Percentiles rank a stretch among this genome's conserved stretches.
Conservation (phyloP, 257 asterid species). For the Capsicum rhomboideum region DNA sequence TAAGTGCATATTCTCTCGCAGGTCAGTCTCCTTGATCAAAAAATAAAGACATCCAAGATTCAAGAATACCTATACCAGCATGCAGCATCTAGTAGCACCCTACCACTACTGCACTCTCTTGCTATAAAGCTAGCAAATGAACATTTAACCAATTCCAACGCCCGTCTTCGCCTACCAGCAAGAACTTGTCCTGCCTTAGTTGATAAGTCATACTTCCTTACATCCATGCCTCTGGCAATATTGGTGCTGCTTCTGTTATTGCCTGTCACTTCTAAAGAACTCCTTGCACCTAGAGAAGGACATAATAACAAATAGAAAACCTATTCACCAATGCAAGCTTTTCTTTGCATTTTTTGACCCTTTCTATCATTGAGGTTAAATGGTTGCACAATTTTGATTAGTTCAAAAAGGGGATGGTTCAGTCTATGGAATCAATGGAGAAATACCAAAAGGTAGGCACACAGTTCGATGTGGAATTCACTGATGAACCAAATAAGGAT, state of each 20-base stretch:
- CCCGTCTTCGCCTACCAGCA: constrained; percentile 80
- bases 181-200: constrained; percentile 73
- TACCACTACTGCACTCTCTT: constrained; percentile 72
- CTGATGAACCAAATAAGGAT: no score
- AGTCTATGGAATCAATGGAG: no score
- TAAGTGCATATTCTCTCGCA: no score
- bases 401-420: no score
- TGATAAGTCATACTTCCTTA: constrained; percentile 66
- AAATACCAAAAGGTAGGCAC: no score
- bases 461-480: no score
- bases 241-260: constrained; percentile 78
- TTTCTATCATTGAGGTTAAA: no score
- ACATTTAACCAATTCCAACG: constrained; percentile 68
- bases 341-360: constrained; percentile 43
- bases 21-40: not conserved
- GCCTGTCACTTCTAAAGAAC: constrained; percentile 66
- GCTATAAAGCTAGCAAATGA: constrained; percentile 66
- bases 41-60: constrained; percentile 72
- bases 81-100: constrained; percentile 72
- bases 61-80: constrained; percentile 89
- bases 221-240: constrained; percentile 77
- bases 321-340: constrained; percentile 87
- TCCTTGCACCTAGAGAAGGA: constrained; percentile 54
- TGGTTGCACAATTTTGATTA: no score
- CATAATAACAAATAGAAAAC: constrained; percentile 72